Conservation (phyloP, 495 filamentous ascomycete species). For the Cetradonia linearis region DNA sequence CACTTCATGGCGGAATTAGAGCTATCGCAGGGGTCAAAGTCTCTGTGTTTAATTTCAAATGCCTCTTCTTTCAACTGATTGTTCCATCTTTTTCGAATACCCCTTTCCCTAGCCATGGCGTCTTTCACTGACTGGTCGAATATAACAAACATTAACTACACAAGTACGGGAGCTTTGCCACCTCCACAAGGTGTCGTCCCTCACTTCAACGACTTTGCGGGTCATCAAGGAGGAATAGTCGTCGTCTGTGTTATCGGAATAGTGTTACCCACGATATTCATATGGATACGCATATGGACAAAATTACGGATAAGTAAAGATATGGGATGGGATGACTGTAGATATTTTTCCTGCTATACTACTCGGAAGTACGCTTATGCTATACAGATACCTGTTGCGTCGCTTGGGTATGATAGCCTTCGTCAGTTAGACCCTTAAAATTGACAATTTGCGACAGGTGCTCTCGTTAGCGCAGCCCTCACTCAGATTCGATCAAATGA, state of each 20-base stretch:
- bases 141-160: background rate
- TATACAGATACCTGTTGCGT: conserved; percentile 27
- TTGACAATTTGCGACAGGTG: background rate
- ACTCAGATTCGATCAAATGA: background rate
- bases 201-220: conserved; percentile 10
- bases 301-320: conserved; percentile 30
- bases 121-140: too few species aligned
- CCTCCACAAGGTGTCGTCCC: conserved; percentile 28
- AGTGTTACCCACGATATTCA: conserved; percentile 25
- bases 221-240: conserved; percentile 24
- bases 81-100: too few species aligned
- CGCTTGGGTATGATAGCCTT: conserved; percentile 25
- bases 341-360: conserved; percentile 4
- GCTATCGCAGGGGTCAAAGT: too few species aligned
- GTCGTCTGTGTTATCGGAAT: conserved; percentile 29
- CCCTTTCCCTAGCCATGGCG: background rate
- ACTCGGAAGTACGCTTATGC: background rate
- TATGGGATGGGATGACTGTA: conserved; percentile 36
- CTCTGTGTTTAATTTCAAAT: too few species aligned
- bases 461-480: background rate
- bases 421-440: background rate
- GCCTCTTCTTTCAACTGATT: background rate
- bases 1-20: background rate
- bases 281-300: conserved; percentile 33
- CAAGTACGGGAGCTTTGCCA: conserved; percentile 19